These are phyloP conservation scores for Metschnikowia vanudenii DNA, from an alignment of 805 yeast species.

Conservation along the genomic window DNA sequence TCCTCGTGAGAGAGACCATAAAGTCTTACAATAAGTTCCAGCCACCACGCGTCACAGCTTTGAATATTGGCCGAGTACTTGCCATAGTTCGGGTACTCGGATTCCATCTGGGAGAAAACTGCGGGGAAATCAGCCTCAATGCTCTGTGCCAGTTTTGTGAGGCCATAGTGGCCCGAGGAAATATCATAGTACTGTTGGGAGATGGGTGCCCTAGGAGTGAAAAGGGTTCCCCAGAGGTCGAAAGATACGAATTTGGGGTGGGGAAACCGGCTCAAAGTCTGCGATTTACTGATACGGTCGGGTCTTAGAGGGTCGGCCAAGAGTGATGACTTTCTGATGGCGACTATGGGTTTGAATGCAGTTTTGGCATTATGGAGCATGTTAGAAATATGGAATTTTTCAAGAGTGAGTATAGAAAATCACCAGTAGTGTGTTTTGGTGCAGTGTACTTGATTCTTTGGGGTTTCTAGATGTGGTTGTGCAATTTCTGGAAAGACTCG, in stretches of 20 bases:
- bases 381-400: neutral
- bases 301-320: constrained; percentile 17
- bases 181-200: constrained; percentile 52
- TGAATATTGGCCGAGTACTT: constrained; percentile 29
- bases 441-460: no score
- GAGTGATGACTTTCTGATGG: constrained; percentile 4
- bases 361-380: neutral
- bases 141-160: constrained; percentile 28
- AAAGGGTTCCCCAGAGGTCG: constrained; percentile 69
- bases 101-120: constrained; percentile 36
- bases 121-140: constrained; percentile 27
- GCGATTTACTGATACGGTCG: constrained; percentile 16
- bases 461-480: no score
- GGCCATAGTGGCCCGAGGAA: constrained; percentile 43
- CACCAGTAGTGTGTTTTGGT: neutral
- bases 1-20: constrained; percentile 34
- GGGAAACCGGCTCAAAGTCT: constrained; percentile 22
- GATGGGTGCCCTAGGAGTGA: constrained; percentile 54
- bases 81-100: constrained; percentile 62
- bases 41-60: constrained; percentile 56
- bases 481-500: no score
- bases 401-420: neutral
- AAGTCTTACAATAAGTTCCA: constrained; percentile 42
- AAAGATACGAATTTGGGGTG: constrained; percentile 54
- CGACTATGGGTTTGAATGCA: neutral